Conservation (phyloP, 2,329 filamentous ascomycete species). For the Fusarium armeniacum region DNA sequence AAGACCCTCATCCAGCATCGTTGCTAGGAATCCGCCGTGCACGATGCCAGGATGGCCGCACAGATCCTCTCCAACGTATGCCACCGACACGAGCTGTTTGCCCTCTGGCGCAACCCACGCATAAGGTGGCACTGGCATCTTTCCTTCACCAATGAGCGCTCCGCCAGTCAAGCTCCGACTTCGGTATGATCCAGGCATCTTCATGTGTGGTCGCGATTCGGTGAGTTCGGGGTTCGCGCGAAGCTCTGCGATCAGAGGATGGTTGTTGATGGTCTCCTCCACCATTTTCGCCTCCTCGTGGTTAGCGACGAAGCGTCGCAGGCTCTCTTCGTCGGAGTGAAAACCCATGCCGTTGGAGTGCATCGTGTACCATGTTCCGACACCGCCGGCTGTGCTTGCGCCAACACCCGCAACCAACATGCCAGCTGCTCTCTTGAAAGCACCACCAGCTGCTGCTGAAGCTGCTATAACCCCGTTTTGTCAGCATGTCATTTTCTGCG, state of each 20-base stretch:
- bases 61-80: conserved; percentile 82
- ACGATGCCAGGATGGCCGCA: conserved; percentile 93
- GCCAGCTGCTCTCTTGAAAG: conserved; percentile 46
- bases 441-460: conserved; percentile 36
- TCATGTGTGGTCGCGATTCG: conserved; percentile 88
- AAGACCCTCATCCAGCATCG: conserved; percentile 90
- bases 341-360: conserved; percentile 56
- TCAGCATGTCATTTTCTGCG: conserved; percentile 33
- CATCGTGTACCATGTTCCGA: conserved; percentile 56
- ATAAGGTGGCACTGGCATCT: conserved; percentile 84
- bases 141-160: conserved; percentile 79
- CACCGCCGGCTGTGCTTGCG: conserved; percentile 53
- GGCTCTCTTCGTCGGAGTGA: conserved; percentile 77
- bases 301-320: conserved; percentile 71
- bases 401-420: conserved; percentile 51
- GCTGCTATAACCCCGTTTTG: conserved; percentile 18
- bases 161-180: conserved; percentile 85
- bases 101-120: conserved; percentile 80
- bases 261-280: conserved; percentile 79
- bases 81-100: conserved; percentile 77
- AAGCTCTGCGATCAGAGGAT: conserved; percentile 79
- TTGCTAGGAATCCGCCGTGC: conserved; percentile 92
- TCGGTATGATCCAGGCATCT: conserved; percentile 80
- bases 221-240: conserved; percentile 75
- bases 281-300: conserved; percentile 71